Base-by-base conservation (phyloP, 129 eudicot species). In the Arctium minus region DNA sequence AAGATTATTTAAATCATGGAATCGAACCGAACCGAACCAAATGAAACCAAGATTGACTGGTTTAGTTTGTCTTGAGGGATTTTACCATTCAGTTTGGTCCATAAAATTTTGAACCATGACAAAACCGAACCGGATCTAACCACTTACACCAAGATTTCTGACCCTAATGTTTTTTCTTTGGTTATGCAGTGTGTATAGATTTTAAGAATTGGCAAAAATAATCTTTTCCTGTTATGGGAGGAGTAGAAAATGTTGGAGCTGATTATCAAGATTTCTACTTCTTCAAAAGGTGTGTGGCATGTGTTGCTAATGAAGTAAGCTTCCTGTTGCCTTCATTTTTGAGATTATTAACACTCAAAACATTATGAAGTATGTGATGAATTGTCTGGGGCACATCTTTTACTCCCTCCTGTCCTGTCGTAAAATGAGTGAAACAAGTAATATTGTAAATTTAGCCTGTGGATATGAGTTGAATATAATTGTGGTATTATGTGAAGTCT, bases 281-380 rank as follows among this genome's bases (percentile, higher is more conserved):
- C 84, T 44, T 65, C 2, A 40, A 17, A 5, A 72, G 86, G 78
- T 78, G 78, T 78, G 79, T 83, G 87, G 87, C 79, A 39, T 84
- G 74, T 84, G 74, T 70, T 83, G 72, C 42, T 73, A 64, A 15
- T 77, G 4, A 69, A 22, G 81, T 75, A 71, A 72, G 53, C 35
- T 72, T 17, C 13, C 3, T 72, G 75, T 72, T 77, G 8, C 8
- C 5, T 72, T 84, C 67, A 5, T 62, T 72, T 72, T 44, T 71
- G 30, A 78, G 56, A 42, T 72, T 62, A 46, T 82, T 38, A 68
- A 74, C 75, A 74, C 70, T 65, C 75, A 6, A 18, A 50, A 82
- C 6, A 50, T 31, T 40, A 80, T 72, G 39, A 35, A 56, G 72
- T 22, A 27, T 53, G 72, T 56, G 29, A 18, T 72, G 30, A 56